Evolutionary conservation across 108 stramenopile genomes (phyloP).

Genomic region (Pseudonitzschia delicatissima): DNA sequence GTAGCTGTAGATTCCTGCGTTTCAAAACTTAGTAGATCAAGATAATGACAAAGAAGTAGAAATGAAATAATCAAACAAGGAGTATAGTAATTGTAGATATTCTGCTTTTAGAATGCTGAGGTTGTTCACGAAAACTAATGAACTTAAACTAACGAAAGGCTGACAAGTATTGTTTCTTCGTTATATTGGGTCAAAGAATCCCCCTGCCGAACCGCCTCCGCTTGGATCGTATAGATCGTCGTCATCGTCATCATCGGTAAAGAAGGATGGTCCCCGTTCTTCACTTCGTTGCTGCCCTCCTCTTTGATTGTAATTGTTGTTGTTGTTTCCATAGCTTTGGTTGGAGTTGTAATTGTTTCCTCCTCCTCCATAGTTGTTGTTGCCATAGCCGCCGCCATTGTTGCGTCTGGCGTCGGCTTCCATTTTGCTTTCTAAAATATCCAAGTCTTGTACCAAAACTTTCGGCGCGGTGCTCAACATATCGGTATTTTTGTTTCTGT

Average conservation of each 20-base stretch:
- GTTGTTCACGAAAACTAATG: too few relatives aligned
- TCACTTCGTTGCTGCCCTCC: constrained; percentile 13
- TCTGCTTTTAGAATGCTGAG: too few relatives aligned
- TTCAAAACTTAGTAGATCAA: too few relatives aligned
- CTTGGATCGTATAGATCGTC: constrained; percentile 19
- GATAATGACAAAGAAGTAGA: too few relatives aligned
- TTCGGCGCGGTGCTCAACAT: constrained; percentile 51
- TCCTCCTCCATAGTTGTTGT: neutral
- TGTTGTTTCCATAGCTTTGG: constrained; percentile 16
- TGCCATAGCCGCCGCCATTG: constrained; percentile 4
- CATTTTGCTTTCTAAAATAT: constrained; percentile 73
- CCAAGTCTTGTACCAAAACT: constrained; percentile 65
- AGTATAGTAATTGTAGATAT: too few relatives aligned
- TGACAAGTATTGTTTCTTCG: too few relatives aligned
- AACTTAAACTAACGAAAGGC: too few relatives aligned
- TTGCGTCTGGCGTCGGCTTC: constrained; percentile 57
- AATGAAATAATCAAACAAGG: too few relatives aligned
- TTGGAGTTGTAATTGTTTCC: neutral
- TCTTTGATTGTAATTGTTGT: constrained; percentile 8
- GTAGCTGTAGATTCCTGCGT: too few relatives aligned
- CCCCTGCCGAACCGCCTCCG: constrained; percentile 23
- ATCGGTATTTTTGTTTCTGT: constrained; percentile 64
- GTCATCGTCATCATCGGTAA: constrained; percentile 32
- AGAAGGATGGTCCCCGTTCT: constrained; percentile 29
- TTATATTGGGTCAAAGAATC: constrained; percentile 24